phyloP scores from a whole-genome alignment of 2,329 filamentous ascomycete species.

The Fonsecaea multimorphosa region DNA sequence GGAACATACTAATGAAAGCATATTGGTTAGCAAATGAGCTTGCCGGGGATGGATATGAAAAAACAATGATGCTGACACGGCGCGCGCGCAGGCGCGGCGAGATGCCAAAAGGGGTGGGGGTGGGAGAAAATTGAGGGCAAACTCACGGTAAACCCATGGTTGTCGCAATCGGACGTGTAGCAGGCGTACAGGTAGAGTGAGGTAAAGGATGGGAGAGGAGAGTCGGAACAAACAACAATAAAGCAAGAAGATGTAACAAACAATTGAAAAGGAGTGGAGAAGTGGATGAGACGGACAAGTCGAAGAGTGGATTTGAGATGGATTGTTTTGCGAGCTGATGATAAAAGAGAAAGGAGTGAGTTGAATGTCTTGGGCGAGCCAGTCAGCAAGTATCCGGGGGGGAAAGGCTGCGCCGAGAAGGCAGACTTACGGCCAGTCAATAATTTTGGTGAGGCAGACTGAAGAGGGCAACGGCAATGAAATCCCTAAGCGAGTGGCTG shows the following conservation, averaged over 20 bases:
- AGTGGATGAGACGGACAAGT: constrained; percentile 22
- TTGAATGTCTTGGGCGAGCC: neutral
- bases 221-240: constrained; percentile 28
- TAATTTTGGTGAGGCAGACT: constrained; percentile 1
- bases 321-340: constrained; percentile 25
- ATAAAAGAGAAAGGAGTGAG: constrained; percentile 13
- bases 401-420: neutral
- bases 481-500: constrained; percentile 10
- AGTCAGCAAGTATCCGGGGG: constrained; percentile 5
- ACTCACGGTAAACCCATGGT: constrained; percentile 60
- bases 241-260: constrained; percentile 27
- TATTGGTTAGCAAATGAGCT: constrained; percentile 23
- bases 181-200: constrained; percentile 26
- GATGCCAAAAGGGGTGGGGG: constrained; percentile 24
- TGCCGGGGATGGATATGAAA: constrained; percentile 19
- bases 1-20: constrained; percentile 57
- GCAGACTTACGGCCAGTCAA: neutral
- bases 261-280: constrained; percentile 28
- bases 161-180: constrained; percentile 25
- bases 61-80: constrained; percentile 30
- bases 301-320: constrained; percentile 25
- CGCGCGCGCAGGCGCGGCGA: constrained; percentile 29
- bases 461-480: constrained; percentile 1
- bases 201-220: constrained; percentile 36
- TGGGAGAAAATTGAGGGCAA: constrained; percentile 23